Percentiles rank a stretch among this genome's conserved stretches.
These are phyloP conservation scores for Aspergillus pseudotamarii DNA, from an alignment of 2,329 filamentous ascomycete genomes.

Conservation along the genomic window DNA sequence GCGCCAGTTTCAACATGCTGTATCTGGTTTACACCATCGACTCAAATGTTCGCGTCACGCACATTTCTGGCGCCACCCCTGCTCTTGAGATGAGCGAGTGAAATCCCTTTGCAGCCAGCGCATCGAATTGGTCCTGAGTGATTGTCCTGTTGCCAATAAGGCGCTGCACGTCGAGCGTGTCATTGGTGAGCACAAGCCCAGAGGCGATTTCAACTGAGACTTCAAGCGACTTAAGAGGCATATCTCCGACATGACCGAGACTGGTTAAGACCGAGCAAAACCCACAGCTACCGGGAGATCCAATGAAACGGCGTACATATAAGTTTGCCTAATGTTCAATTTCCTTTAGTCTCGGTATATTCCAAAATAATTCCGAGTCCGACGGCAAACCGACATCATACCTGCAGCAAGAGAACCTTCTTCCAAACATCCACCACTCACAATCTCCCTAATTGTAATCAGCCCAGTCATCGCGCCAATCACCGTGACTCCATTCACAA, in stretches of 20 bases:
- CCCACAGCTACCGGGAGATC: background rate
- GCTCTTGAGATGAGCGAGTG: no score
- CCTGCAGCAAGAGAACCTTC: constrained; percentile 1
- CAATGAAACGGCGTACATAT: background rate
- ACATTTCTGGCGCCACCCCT: no score
- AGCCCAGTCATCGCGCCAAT: constrained; percentile 5
- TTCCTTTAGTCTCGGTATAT: background rate
- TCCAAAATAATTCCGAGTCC: background rate
- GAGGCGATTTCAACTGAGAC: no score
- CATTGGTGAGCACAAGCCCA: no score
- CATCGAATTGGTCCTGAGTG: no score
- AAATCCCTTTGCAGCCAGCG: no score
- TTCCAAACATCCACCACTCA: constrained; percentile 1
- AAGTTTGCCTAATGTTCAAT: background rate
- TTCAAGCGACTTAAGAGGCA: background rate
- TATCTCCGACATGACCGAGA: background rate
- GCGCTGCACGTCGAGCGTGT: no score
- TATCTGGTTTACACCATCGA: no score
- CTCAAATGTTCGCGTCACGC: no score
- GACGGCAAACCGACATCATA: background rate
- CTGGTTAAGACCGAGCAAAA: background rate
- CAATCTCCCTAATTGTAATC: constrained; percentile 9
- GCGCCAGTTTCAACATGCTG: no score
- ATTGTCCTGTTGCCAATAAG: no score
- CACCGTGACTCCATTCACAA: background rate